Evolutionary conservation across 2,329 filamentous ascomycete genomes (phyloP).

Genomic region (Colletotrichum orbiculare): DNA sequence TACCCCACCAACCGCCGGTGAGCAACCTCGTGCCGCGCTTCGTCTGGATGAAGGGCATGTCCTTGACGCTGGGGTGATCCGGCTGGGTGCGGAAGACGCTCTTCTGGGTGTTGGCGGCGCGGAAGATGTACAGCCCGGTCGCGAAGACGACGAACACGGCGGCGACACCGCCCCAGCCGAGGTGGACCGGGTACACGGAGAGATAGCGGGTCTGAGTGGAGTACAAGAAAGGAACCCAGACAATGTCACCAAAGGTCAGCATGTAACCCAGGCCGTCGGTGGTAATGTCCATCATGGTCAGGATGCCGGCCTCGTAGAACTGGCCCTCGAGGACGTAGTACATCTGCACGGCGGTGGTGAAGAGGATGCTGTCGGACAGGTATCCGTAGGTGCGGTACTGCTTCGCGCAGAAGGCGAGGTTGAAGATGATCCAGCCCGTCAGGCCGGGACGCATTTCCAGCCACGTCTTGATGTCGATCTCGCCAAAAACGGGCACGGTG

Average conservation of each 20-base stretch:
- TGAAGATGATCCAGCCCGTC: constrained; percentile 75
- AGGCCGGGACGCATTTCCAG: constrained; percentile 78
- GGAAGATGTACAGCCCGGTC: constrained; percentile 78
- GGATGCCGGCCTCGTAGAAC: constrained; percentile 76
- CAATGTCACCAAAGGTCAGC: constrained; percentile 78
- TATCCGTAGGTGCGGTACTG: constrained; percentile 77
- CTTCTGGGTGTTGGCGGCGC: constrained; percentile 78
- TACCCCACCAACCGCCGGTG: constrained; percentile 79
- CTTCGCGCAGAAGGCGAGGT: constrained; percentile 74
- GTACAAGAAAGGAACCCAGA: constrained; percentile 80
- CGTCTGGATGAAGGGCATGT: constrained; percentile 77
- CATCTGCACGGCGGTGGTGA: constrained; percentile 72
- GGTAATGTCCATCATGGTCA: constrained; percentile 80
- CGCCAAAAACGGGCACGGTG: constrained; percentile 70
- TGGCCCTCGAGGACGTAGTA: constrained; percentile 76
- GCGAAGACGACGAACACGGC: constrained; percentile 68
- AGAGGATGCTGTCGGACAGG: constrained; percentile 75
- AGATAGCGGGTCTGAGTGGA: constrained; percentile 76
- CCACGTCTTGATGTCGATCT: constrained; percentile 77
- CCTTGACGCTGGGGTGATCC: constrained; percentile 70
- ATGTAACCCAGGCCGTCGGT: constrained; percentile 81
- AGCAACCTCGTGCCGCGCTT: constrained; percentile 72
- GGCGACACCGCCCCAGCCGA: constrained; percentile 66
- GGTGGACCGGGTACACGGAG: constrained; percentile 73
- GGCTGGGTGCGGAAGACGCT: constrained; percentile 79